Evolutionary conservation across 2,329 filamentous ascomycete genomes (phyloP), one percentile per base, ranked within the genome.

Genomic region (Ophiostoma fasciatum): DNA sequence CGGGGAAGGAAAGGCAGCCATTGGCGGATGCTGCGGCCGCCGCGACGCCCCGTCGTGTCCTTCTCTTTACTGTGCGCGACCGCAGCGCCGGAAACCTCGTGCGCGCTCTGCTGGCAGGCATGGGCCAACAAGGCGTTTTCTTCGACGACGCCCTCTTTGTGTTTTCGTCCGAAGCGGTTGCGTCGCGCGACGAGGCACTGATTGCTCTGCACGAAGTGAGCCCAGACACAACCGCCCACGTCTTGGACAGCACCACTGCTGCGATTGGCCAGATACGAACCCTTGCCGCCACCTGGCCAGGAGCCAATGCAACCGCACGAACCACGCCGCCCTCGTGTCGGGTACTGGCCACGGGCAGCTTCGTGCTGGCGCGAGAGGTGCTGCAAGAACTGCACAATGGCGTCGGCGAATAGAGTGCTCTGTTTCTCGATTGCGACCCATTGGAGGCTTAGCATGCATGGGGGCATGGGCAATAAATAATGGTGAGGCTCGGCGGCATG

Each of bases 41-140:
- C n/a, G 15, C 19, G 10, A n/a, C 19, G n/a, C 19, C 22, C 5
- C 21, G 57, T 2, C 62, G 63, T 31, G 55, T 67, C 28, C 62
- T 98, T 33, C 78, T 96, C 37, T 98, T 96, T 67, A 96, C 94
- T 56, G 90, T 96, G 56, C 73, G 77, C 51, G 71, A 68, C 30
- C 66, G 68, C 20, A 66, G 69, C 49, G 60, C 67, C 25, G 54
- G 71, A 19, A 57, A 64, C 36, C 71, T 77, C 33, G 59, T 77
- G 11, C 56, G 60, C 15, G 58, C 59, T 3, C 55, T 75, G 17
- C 48, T 62, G 40, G 53, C 58, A 4, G 48, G 51, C 53, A 17
- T 45, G 50, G 27, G 53, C 50, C 39, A 45, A 70, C 58, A 61
- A 7, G 49, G 56, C 20, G 46, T 41, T 2, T 21, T 36, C 10